These are phyloP conservation scores for Morella rubra DNA, from an alignment of 306 rosid genomes.

Conservation along the genomic window DNA sequence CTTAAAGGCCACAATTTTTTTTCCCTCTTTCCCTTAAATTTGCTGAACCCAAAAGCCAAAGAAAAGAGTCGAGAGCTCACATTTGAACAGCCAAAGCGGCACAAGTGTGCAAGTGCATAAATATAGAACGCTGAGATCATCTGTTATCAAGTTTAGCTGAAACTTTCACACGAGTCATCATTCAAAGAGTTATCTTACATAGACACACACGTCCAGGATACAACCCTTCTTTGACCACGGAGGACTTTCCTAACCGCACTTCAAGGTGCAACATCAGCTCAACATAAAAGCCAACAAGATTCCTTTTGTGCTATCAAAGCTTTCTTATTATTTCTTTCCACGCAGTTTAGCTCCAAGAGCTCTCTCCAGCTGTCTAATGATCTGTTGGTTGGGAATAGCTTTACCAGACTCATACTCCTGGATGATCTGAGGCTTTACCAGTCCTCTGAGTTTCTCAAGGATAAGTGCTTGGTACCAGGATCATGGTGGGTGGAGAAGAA, in stretches of 20 bases:
- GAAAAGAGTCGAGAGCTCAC: too few species aligned
- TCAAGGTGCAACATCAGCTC: slow-evolving; percentile 8
- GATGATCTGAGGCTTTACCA: slow-evolving; percentile 86
- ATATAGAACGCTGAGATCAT: neutral
- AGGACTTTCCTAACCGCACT: slow-evolving; percentile 19
- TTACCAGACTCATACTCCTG: slow-evolving; percentile 90
- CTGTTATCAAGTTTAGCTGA: neutral
- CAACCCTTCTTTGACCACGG: slow-evolving; percentile 17
- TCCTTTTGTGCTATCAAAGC: slow-evolving; percentile 10
- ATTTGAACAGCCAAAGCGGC: too few species aligned
- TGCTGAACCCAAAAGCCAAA: too few species aligned
- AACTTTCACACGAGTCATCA: slow-evolving; percentile 4
- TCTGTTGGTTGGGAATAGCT: slow-evolving; percentile 90
- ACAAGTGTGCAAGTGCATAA: too few species aligned
- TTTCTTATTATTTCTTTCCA: slow-evolving; percentile 55
- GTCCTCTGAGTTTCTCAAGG: slow-evolving; percentile 45
- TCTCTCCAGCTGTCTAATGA: slow-evolving; percentile 77
- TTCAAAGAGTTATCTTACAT: slow-evolving; percentile 13
- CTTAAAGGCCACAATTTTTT: too few species aligned
- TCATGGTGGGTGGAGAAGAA: slow-evolving; percentile 79
- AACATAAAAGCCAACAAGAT: slow-evolving; percentile 12
- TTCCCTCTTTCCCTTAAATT: too few species aligned
- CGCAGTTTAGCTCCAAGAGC: slow-evolving; percentile 78
- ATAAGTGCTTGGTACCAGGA: slow-evolving; percentile 41
- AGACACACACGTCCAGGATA: slow-evolving; percentile 15